Evolutionary conservation across 805 yeast species (phyloP), one percentile per base, ranked within the genome.

Genomic region (Maudiozyma turicensis): DNA sequence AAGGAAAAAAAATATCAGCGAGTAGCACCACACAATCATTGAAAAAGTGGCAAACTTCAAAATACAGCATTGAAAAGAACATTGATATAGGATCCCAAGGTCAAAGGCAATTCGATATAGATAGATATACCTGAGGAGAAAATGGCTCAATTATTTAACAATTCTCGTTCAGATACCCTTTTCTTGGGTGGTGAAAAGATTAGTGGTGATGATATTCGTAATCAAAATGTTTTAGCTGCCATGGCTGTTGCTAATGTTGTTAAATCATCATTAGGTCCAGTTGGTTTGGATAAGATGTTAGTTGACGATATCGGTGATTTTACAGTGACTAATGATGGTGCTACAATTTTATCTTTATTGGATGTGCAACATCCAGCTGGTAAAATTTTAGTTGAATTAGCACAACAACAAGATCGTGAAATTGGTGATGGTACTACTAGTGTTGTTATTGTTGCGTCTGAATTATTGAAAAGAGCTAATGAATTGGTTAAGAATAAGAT

Each of bases 341-440:
- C 99, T 51, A 93, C 99, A 5, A 93, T 93, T 60, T 73, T 93
- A 54, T 77, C 88, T 8, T 70, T 95, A 47, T 73, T 93, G 55
- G 99, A 93, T 65, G 98, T 93, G 46, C 96, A 93, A 70, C 99
- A 93, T 67, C 99, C 99, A 35, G 99, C 99, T 1, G 99, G 98
- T 14, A 91, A 89, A 71, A 93, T 93, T 59, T 73, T 93, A 50
- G 99, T 93, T 45, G 98, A 93, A 64, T 76, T 93, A 63, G 99
- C 99, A 2, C 96, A 93, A 68, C 98, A 93, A 68, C 99, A 93
- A 72, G 99, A 93, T 68, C 80, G 96, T 61, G 99, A 93, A 70
- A 96, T 93, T 48, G 99, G 97, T 52, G 98, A 90, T 64, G 98
- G 98, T 58, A 90, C 99, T 42, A 93, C 99, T 0, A 86, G 96